Conservation (phyloP, 805 yeast genomes). For the Starmerella khaoyaiensis region DNA sequence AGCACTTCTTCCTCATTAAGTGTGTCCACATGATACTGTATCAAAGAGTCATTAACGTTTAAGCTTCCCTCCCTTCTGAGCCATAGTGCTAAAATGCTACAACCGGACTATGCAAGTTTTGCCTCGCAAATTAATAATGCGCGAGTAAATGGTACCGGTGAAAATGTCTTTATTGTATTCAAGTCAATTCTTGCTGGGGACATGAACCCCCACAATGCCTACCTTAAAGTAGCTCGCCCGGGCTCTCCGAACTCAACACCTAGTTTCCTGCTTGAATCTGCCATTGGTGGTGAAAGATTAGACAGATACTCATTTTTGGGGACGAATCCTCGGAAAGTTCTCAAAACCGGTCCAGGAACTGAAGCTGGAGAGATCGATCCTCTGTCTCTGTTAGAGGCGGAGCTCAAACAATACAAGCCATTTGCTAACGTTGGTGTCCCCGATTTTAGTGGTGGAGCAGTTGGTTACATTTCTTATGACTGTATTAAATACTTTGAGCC, state of each 20-base stretch:
- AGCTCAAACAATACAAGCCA: slow-evolving; percentile 50
- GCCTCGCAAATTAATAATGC: slow-evolving; percentile 28
- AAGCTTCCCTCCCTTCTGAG: too few relatives aligned
- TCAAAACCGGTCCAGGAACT: slow-evolving; percentile 64
- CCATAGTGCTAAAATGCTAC: too few relatives aligned
- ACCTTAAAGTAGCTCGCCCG: slow-evolving; percentile 65
- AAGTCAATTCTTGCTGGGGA: slow-evolving; percentile 61
- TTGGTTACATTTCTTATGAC: slow-evolving; percentile 92
- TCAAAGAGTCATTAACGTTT: too few relatives aligned
- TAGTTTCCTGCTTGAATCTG: slow-evolving; percentile 78
- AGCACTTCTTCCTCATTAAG: too few relatives aligned
- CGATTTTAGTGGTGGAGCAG: slow-evolving; percentile 90
- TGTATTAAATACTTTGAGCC: slow-evolving; percentile 97
- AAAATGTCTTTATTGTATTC: slow-evolving; percentile 73
- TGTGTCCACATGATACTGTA: too few relatives aligned
- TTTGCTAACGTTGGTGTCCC: slow-evolving; percentile 65
- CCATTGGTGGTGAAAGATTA: slow-evolving; percentile 75
- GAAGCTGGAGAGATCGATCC: slow-evolving; percentile 64
- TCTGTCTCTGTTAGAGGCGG: slow-evolving; percentile 55
- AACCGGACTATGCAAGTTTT: slow-evolving; percentile 41
- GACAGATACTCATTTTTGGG: slow-evolving; percentile 91
- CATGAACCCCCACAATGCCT: slow-evolving; percentile 81
- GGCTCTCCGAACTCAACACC: slow-evolving; percentile 38
- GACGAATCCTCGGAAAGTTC: slow-evolving; percentile 63
- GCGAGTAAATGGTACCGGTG: slow-evolving; percentile 24